Base-by-base conservation (phyloP, 2,329 filamentous ascomycete genomes). In the Onygenales sp. region DNA sequence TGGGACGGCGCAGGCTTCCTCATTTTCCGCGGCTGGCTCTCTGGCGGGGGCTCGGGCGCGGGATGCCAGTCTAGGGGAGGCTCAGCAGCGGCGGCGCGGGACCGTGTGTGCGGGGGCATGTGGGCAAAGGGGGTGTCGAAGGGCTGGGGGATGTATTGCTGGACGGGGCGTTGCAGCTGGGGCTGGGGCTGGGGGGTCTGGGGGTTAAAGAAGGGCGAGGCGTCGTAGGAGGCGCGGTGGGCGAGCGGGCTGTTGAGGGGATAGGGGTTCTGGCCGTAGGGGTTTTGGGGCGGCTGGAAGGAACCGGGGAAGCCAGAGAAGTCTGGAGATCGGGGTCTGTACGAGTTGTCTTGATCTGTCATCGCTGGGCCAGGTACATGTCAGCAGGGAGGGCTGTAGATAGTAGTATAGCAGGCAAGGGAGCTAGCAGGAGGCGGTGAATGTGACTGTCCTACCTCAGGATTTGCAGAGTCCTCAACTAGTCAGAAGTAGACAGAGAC, bases 361-460 rank as follows among this genome's bases (percentile, higher is more conserved):
- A 73, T 73, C 60, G 64, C 65, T 71, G 61, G 56, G 76, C 82
- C 2, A 89, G 89, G 62, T 87, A 92, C 9, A 77, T 77, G 11
- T 79, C 78, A 59, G 90, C 85, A 1, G 87, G 87, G 0, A 17
- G 17, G 17, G 17, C 17, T 90, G 87, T 1, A 94, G 17, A 17
- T 17, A 17, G 17, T 17, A 17, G 17, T 17, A 17, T 17, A 17
- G 17, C 17, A 17, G 17, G 17, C 17, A 17, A 17, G 17, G 17
- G 17, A 17, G 17, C 17, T 17, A 17, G 17, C 17, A 2, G 17
- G 17, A 17, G 17, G 17, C 17, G 17, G 17, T 17, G 17, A 17
- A 17, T 17, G 17, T 17, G 17, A 17, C 17, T 17, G 17, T 17
- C 17, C 17, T 17, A 17, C 17, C 17, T 17, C 17, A 17, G 17